Evolutionary conservation across 2,329 filamentous ascomycete species (phyloP), one percentile per base, ranked within the genome.

Genomic region (Colletotrichum zoysiae): DNA sequence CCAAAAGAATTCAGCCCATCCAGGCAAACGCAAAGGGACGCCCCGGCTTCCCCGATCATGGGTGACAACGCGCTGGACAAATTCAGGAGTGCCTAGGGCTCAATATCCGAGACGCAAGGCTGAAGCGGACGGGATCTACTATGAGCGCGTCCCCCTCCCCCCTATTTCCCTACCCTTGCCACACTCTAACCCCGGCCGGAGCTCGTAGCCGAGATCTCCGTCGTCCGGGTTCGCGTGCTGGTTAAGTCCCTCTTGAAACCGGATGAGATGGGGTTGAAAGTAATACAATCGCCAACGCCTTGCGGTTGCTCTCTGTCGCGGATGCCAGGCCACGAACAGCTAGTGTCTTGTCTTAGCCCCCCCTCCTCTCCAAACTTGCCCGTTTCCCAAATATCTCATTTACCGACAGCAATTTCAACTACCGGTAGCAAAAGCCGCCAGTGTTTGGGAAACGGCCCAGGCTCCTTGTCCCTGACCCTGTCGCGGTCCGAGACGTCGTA

Each of bases 391-490:
- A 40, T 42, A 20, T 48, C 38, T 20, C 48, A 38, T 51, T 3
- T 44, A 33, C 35, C 51, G 33, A 18, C 30, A 18, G 33, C n/a
- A 23, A 63, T 57, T n/a, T 57, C 44, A 18, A 18, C 50, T 30
- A 14, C 38, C 38, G 8, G 35, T 40, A 14, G n/a, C n/a, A 38
- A 30, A 53, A 18, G 23, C 48, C 60, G n/a, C 33, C n/a, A 63
- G 26, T 16, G 12, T 16, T n/a, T 38, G 61, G 26, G 38, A 69
- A 69, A 51, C 14, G n/a, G 46, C 51, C 42, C 42, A 35, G 48
- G 60, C n/a, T 58, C 60, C 66, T 48, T 46, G 44, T 65, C 66
- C 44, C 16, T 69, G 50, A 35, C 26, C 40, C 30, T 33, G 40
- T n/a, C 16, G 12, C 26, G 26, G 50, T 53, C 12, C 12, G 50